Base-by-base conservation (phyloP, 208 protist species). In the Leishmania gerbilli region DNA sequence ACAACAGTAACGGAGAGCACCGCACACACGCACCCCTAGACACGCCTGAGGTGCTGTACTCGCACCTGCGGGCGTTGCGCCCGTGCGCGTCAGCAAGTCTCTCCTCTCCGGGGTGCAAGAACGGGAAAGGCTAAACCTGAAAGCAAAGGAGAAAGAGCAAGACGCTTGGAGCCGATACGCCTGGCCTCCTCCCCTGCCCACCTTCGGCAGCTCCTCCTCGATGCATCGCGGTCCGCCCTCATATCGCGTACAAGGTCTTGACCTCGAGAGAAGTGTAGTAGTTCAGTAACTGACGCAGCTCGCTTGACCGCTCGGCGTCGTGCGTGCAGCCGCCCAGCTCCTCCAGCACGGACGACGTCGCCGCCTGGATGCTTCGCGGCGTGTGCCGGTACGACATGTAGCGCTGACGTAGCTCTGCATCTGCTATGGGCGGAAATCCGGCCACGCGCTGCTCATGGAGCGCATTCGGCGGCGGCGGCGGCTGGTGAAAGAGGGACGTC, bases 281-380 rank as follows among this genome's bases (percentile, higher is more conserved):
- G 53, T 88, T 84, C n/a, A 97, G 86, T 62, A 97, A 71, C 76
- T 88, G 62, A n/a, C 93, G 89, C 65, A 97, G 83, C 77, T 95
- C 87, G 45, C 86, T 77, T 1, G 91, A 91, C 24, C 84, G 79
- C 74, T 76, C 82, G 0, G 87, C 76, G 77, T 97, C 86, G 56
- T 93, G 87, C 40, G 88, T 92, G 77, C 87, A 89, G 58, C 80
- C 74, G 47, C 87, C 84, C 71, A 97, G 72, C 60, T 95, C 93
- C 42, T 76, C 80, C 67, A 97, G 82, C 45, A 95, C 77, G 2
- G 76, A 71, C 51, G 84, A 85, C 40, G 92, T 84, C 11, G 87
- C 90, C 2, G 82, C 79, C 72, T 90, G 83, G 15, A 90, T 80
- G 42, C 74, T 83, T 62, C 76, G 85, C 31, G 87, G 85, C 11